Base-by-base conservation (phyloP, 1,139 yeast genomes). In the Yamadazyma oceani region DNA sequence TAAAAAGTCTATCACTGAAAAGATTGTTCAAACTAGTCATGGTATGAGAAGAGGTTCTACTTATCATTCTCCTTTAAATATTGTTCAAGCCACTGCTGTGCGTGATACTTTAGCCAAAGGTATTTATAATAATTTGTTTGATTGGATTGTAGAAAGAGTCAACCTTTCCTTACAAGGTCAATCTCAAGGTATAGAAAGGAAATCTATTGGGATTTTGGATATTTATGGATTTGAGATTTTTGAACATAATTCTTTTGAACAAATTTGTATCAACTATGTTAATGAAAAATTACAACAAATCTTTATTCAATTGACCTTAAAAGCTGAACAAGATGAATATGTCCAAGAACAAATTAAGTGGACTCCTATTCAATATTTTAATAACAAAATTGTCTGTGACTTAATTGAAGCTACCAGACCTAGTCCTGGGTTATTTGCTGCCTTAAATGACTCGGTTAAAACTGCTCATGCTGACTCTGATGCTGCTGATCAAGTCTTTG, bases 171-270 rank as follows among this genome's bases (percentile, higher is more conserved):
- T 72, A 33, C 53, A 56, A 34, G 73, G 70, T 3, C 14, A 49
- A 5, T 70, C 72, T 31, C 65, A 76, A 8, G 16, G 25, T n/a
- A 16, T 42, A 14, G 66, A 69, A 33, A 77, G 78, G 29, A 87
- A 85, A 60, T 61, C 66, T 0, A 83, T 94, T 54, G 99, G 99
- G 48, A 94, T 94, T 55, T 74, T 94, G 55, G 99, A 94, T 78
- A 94, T 94, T 50, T 94, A 94, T 58, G 99, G 99, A 7, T 94
- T 94, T 66, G 99, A 94, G 62, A 92, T 94, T 57, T 94, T 94
- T 57, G 97, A 92, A 40, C 92, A 87, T 55, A 92, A 92, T 67
- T 88, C 96, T 3, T 92, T 94, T 62, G 98, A 94, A 60, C 99
- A 92, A 63, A 75, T 92, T 49, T 92, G 98, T 68, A 92, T 92